phyloP scores from a whole-genome alignment of 1,284 basidiomycete species.

The Ustilago shanxiensis region DNA sequence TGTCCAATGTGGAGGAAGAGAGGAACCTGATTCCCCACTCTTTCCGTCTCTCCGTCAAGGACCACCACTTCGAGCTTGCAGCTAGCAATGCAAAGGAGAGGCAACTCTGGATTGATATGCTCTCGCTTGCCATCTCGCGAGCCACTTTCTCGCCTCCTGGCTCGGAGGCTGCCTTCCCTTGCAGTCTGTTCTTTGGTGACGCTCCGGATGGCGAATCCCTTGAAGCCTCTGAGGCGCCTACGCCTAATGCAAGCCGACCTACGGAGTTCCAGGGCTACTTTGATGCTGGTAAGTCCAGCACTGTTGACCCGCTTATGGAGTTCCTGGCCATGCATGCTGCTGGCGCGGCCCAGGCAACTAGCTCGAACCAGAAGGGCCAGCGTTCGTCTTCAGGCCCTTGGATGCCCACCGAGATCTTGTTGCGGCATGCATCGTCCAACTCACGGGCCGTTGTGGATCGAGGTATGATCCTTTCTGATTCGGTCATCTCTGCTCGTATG shows the following conservation, averaged over 20 bases:
- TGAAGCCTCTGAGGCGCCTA: slow-evolving; percentile 43
- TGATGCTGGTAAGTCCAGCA: slow-evolving; percentile 15
- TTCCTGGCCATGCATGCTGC: slow-evolving; percentile 57
- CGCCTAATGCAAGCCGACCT: slow-evolving; percentile 44
- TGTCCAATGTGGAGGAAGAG: slow-evolving; percentile 51
- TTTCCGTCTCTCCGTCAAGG: slow-evolving; percentile 61
- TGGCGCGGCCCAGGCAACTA: slow-evolving; percentile 33
- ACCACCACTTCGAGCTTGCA: slow-evolving; percentile 68
- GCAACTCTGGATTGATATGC: slow-evolving; percentile 60
- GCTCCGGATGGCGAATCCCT: slow-evolving; percentile 23
- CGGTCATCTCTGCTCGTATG: slow-evolving; percentile 58
- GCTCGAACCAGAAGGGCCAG: slow-evolving; percentile 36
- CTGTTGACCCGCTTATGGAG: slow-evolving; percentile 47
- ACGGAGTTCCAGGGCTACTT: slow-evolving; percentile 42
- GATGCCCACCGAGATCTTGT: slow-evolving; percentile 58
- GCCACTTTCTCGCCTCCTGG: slow-evolving; percentile 48
- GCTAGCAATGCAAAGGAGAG: slow-evolving; percentile 62
- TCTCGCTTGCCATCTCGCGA: slow-evolving; percentile 54
- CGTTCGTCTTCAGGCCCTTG: slow-evolving; percentile 35
- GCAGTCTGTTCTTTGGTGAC: slow-evolving; percentile 55
- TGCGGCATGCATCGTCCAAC: slow-evolving; percentile 61
- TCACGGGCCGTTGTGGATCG: slow-evolving; percentile 62
- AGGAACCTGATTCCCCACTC: slow-evolving; percentile 57
- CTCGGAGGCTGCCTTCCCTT: slow-evolving; percentile 54
- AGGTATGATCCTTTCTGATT: slow-evolving; percentile 66